Base-by-base conservation (phyloP, 108 stramenopile species). In the Seminavis robusta region DNA sequence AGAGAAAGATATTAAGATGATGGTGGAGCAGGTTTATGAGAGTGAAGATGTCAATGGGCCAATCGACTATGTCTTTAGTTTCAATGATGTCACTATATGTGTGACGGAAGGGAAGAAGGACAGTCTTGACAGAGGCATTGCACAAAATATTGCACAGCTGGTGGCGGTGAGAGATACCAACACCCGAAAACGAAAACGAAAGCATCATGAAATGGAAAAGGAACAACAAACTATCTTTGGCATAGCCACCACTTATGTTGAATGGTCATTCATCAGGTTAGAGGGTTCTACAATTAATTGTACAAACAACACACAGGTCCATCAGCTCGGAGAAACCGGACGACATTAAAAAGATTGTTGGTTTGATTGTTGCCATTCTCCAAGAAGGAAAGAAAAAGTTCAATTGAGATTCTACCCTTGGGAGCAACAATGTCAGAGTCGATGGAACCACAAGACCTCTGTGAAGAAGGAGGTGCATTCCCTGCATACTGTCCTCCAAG, bases 101-200 rank as follows among this genome's bases (percentile, higher is more conserved):
- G 42, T 43, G 17, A 43, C 42, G 4, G 42, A 43, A 43, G 42
- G 42, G 4, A 43, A 43, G 15, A 43, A 43, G 42, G 42, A 43
- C 21, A 15, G 23, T 21, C 17, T 43, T 43, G 42, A 43, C 21
- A 21, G 42, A 43, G 42, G 42, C 4, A 21, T 43, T 6, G 23
- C 21, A 21, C 42, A 43, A 43, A 43, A 43, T 21, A 21, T 43
- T 43, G 42, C 42, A 6, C 42, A 43, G 15, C 42, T 43, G 17
- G 17, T 21, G 15, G 42, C 42, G 17, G 42, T 43, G 17, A 21
- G 20, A 21, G 42, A 43, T 15, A 21, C 17, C 21, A 16, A 21
- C 42, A 43, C 17, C 6, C 42, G 42, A 16, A 43, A 43, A 43
- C 21, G 17, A 5, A 21, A 16, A 11, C 20, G 23, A 15, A 43